phyloP scores from a whole-genome alignment of 257 asterid species.

The Orobanche coerulescens region DNA sequence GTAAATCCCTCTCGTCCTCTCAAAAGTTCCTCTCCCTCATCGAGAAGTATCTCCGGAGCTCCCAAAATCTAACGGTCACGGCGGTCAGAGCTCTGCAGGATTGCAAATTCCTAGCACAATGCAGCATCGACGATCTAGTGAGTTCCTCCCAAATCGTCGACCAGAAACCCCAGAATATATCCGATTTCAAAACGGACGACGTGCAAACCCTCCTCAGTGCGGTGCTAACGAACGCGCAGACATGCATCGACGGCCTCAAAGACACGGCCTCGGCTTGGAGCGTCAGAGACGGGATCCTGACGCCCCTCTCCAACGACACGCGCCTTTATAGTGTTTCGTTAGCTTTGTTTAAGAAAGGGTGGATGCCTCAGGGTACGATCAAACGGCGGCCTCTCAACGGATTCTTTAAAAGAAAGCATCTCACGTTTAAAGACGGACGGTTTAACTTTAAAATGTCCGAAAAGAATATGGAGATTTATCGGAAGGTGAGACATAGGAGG shows the following conservation, averaged over 20 bases:
- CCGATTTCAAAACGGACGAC: conserved; percentile 40
- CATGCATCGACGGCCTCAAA: conserved; percentile 60
- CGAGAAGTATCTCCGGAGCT: conserved; percentile 26
- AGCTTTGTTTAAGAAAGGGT: conserved; percentile 51
- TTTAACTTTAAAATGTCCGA: conserved; percentile 42
- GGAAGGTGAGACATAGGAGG: conserved; percentile 31
- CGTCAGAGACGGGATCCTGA: conserved; percentile 31
- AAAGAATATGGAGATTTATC: conserved; percentile 25
- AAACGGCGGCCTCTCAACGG: no score
- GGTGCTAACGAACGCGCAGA: conserved; percentile 53
- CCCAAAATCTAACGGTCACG: conserved; percentile 31
- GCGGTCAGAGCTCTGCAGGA: conserved; percentile 63
- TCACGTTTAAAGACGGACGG: conserved; percentile 21
- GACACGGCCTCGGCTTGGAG: conserved; percentile 56
- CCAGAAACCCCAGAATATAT: conserved; percentile 30
- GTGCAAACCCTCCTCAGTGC: conserved; percentile 66
- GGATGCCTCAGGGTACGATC: conserved; percentile 37
- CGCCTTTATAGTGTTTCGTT: conserved; percentile 57
- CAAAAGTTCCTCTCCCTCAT: conserved; percentile 41
- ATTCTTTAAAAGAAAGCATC: not conserved
- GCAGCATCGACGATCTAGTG: conserved; percentile 44
- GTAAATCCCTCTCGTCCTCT: conserved; percentile 42
- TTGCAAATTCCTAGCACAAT: conserved; percentile 48
- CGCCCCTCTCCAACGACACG: conserved; percentile 52
- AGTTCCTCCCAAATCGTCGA: conserved; percentile 25